Evolutionary conservation across 495 filamentous ascomycete genomes (phyloP).

Genomic region (Xylaria sp.): DNA sequence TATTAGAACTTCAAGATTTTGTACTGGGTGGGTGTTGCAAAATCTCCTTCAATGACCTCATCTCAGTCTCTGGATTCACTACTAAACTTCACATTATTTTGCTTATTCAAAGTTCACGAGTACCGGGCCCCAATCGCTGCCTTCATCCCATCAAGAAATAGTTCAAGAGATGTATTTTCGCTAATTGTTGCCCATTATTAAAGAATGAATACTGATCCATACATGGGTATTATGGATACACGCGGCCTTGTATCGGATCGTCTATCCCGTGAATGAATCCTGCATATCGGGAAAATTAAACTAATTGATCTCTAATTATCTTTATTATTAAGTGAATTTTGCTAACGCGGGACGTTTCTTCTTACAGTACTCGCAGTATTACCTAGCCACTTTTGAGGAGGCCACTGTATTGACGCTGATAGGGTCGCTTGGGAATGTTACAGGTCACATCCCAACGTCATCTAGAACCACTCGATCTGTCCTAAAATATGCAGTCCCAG

Average conservation of each 20-base stretch:
- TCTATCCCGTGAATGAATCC: not conserved
- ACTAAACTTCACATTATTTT: not conserved
- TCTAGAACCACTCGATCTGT: constrained; percentile 14
- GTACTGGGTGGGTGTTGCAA: not conserved
- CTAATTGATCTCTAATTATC: not conserved
- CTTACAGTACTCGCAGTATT: not conserved
- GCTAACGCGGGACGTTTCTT: not conserved
- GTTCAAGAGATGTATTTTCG: not conserved
- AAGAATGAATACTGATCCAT: not conserved
- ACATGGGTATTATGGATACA: not conserved
- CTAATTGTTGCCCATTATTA: not conserved
- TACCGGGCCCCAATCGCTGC: not conserved
- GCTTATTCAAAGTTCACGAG: not conserved
- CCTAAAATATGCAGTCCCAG: constrained; percentile 4
- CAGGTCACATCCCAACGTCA: constrained; percentile 9
- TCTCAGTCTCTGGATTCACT: not conserved
- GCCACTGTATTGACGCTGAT: not conserved
- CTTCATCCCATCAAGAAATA: not conserved
- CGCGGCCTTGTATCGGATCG: not conserved
- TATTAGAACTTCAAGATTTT: not conserved
- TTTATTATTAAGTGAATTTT: not conserved
- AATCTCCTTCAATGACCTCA: not conserved
- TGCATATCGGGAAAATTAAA: not conserved
- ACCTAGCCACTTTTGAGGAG: not conserved
- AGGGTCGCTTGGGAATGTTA: constrained; percentile 17